These are phyloP conservation scores for Globisporangium mamillatum DNA, from an alignment of 352 stramenopile species.

Conservation along the genomic window DNA sequence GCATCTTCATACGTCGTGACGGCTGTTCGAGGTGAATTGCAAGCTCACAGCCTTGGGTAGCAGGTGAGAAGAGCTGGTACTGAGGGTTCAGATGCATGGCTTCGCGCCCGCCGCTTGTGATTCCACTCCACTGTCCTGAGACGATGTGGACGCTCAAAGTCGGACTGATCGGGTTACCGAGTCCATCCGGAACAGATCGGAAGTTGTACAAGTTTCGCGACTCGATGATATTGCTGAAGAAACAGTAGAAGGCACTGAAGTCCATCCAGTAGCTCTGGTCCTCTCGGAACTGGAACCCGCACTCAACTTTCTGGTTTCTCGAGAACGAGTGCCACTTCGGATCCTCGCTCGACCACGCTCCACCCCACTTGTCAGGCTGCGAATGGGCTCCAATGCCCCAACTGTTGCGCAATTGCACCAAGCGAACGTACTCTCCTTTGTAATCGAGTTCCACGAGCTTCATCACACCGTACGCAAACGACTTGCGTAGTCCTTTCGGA, in stretches of 20 bases:
- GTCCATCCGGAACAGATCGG: constrained; percentile 50
- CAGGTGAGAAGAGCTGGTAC: constrained; percentile 73
- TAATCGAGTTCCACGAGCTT: constrained; percentile 73
- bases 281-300: constrained; percentile 76
- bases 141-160: constrained; percentile 73
- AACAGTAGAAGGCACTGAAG: constrained; percentile 73
- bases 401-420: constrained; percentile 81
- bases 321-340: constrained; percentile 72
- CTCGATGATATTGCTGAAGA: constrained; percentile 75
- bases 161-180: constrained; percentile 55
- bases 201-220: constrained; percentile 87
- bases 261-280: constrained; percentile 85
- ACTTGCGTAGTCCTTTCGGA: constrained; percentile 61
- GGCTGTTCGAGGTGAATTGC: constrained; percentile 71
- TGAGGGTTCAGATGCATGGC: constrained; percentile 87
- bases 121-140: constrained; percentile 75
- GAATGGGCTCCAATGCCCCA: constrained; percentile 64
- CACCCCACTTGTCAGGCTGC: constrained; percentile 65
- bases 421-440: constrained; percentile 44
- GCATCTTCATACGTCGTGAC: constrained; percentile 70
- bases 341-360: constrained; percentile 67
- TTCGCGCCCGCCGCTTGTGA: constrained; percentile 72
- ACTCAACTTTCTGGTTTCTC: constrained; percentile 69
- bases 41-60: constrained; percentile 46
- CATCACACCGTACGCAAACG: constrained; percentile 71